Conservation (phyloP, 441 rosid species). For the Gossypium davidsonii region DNA sequence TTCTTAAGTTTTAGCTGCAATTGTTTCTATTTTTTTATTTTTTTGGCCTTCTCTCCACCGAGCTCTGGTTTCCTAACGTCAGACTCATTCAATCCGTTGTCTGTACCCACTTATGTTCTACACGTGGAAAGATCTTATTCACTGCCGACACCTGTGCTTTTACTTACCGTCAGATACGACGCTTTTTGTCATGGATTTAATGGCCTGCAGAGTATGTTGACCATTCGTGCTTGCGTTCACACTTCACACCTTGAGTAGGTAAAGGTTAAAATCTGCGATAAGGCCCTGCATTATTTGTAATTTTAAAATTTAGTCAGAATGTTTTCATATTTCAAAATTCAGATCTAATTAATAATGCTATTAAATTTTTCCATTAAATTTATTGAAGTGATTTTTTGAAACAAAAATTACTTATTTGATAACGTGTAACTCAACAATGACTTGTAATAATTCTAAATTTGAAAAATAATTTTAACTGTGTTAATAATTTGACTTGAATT, state of each 20-base stretch:
- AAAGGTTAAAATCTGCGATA: too few species aligned
- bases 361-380: too few species aligned
- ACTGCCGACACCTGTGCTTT: constrained; percentile 16
- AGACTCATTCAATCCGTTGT: neutral
- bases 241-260: constrained; percentile 22
- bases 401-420: too few species aligned
- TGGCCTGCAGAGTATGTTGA: constrained; percentile 18
- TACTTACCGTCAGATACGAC: neutral
- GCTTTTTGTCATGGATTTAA: constrained; percentile 2
- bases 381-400: too few species aligned
- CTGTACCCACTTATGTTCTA: neutral
- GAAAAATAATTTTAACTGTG: too few species aligned
- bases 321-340: too few species aligned
- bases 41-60: neutral
- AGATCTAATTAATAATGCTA: too few species aligned
- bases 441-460: too few species aligned
- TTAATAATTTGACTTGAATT: too few species aligned
- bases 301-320: too few species aligned
- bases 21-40: neutral
- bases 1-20: constrained; percentile 2
- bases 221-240: constrained; percentile 26
- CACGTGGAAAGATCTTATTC: neutral
- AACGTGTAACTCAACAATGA: too few species aligned
- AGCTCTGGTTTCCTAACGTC: constrained; percentile 17
- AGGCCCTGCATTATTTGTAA: too few species aligned